These are phyloP conservation scores for Omphalea diandra DNA, from an alignment of 441 rosid species.

Conservation along the genomic window DNA sequence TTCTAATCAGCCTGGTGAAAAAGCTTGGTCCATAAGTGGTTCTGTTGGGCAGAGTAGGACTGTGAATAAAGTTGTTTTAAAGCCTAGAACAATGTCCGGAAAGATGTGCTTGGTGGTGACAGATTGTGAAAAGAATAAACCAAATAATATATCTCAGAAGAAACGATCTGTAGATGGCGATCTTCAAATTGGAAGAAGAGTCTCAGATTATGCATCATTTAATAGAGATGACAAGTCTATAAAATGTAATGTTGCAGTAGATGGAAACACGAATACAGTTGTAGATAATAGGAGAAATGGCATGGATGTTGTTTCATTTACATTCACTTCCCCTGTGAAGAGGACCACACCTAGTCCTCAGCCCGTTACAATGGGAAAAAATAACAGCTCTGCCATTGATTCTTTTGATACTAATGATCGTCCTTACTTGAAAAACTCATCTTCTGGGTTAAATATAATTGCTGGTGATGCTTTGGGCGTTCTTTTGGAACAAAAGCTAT, in stretches of 20 bases:
- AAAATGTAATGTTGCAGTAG: constrained; percentile 41
- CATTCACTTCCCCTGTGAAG: constrained; percentile 79
- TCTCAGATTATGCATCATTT: constrained; percentile 32
- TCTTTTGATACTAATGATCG: constrained; percentile 26
- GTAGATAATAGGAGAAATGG: constrained; percentile 42
- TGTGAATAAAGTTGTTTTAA: constrained; percentile 40
- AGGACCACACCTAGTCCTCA: constrained; percentile 30
- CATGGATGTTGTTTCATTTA: constrained; percentile 86
- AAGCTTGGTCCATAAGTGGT: constrained; percentile 32
- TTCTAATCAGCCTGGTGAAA: constrained; percentile 45
- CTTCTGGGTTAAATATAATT: constrained; percentile 40
- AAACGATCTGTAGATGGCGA: constrained; percentile 36
- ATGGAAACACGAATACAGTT: constrained; percentile 32
- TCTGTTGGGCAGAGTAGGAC: constrained; percentile 37
- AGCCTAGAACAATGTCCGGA: constrained; percentile 40
- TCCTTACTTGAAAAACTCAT: constrained; percentile 22
- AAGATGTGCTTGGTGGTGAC: constrained; percentile 28
- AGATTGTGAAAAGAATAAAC: constrained; percentile 37
- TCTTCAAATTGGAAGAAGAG: constrained; percentile 29
- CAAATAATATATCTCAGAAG: constrained; percentile 41
- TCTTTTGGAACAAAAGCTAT: constrained; percentile 80
- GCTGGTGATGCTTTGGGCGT: constrained; percentile 54
- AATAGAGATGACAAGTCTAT: constrained; percentile 39
- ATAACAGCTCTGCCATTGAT: constrained; percentile 26
- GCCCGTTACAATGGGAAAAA: constrained; percentile 29